Evolutionary conservation across 192 early-diverging fungal genomes (phyloP).

Genomic region (Backusella morwellensis): DNA sequence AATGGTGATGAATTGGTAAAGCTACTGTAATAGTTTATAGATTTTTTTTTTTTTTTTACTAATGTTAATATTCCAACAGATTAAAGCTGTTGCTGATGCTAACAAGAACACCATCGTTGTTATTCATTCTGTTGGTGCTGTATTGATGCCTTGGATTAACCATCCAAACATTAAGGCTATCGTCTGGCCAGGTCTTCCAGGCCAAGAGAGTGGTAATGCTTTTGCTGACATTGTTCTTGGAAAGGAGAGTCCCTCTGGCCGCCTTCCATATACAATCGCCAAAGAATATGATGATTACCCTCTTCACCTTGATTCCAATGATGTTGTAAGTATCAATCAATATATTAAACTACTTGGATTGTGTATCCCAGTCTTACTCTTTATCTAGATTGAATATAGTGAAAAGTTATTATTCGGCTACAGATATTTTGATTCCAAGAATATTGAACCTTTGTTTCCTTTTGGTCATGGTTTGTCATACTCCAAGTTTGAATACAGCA

Average conservation of each 20-base stretch:
- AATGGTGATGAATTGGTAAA: slow-evolving; percentile 52
- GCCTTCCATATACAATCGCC: slow-evolving; percentile 65
- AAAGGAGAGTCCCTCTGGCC: slow-evolving; percentile 54
- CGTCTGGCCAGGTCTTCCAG: slow-evolving; percentile 53
- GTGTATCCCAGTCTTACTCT: neutral
- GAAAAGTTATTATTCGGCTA: slow-evolving; percentile 60
- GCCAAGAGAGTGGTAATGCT: slow-evolving; percentile 63
- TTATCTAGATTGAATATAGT: slow-evolving; percentile 46
- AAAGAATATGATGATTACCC: slow-evolving; percentile 39
- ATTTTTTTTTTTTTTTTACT: neutral
- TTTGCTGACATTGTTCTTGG: slow-evolving; percentile 66
- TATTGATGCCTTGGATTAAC: slow-evolving; percentile 57
- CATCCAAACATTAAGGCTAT: slow-evolving; percentile 56
- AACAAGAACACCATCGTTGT: slow-evolving; percentile 44
- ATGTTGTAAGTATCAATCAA: neutral
- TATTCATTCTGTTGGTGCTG: slow-evolving; percentile 49
- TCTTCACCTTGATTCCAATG: neutral
- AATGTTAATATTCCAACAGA: slow-evolving; percentile 4
- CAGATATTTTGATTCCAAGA: slow-evolving; percentile 43
- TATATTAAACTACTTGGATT: too few relatives aligned
- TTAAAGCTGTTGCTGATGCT: slow-evolving; percentile 35
- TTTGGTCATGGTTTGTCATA: slow-evolving; percentile 70
- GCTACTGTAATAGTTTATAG: neutral
- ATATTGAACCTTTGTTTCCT: slow-evolving; percentile 48
- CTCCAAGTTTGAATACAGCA: slow-evolving; percentile 53